Percentiles rank a stretch among this genome's conserved stretches.
These are phyloP conservation scores for Brettanomyces naardenensis DNA, from an alignment of 805 yeast genomes.

Conservation along the genomic window DNA sequence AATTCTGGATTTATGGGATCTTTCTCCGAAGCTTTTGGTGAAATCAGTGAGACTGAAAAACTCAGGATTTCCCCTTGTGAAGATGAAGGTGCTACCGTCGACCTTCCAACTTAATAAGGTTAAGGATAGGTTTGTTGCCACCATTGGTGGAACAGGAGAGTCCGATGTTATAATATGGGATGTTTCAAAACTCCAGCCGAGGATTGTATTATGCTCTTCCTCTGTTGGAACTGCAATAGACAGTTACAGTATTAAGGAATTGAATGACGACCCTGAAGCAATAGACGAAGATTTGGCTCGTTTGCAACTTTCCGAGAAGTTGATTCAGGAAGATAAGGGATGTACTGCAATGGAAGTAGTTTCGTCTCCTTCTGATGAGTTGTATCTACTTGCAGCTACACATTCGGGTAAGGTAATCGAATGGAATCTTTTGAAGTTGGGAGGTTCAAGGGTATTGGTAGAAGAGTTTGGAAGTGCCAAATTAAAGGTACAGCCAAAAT, in stretches of 20 bases:
- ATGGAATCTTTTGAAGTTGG: slow-evolving; percentile 31
- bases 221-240: slow-evolving; percentile 18
- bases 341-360: slow-evolving; percentile 16
- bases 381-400: slow-evolving; percentile 13
- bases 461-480: slow-evolving; percentile 7
- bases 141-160: slow-evolving; percentile 59
- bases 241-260: slow-evolving; percentile 18
- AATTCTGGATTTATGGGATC: slow-evolving; percentile 71
- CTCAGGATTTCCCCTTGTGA: slow-evolving; percentile 36
- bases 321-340: slow-evolving; percentile 15
- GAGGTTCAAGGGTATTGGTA: slow-evolving; percentile 26
- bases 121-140: slow-evolving; percentile 38
- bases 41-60: slow-evolving; percentile 53
- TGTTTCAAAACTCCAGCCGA: slow-evolving; percentile 52
- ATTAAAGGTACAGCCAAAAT: slow-evolving; percentile 7
- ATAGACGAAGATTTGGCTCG: slow-evolving; percentile 17
- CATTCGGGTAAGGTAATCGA: slow-evolving; percentile 19
- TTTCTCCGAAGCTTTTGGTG: slow-evolving; percentile 54
- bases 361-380: slow-evolving; percentile 5
- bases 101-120: slow-evolving; percentile 27
- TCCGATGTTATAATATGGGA: slow-evolving; percentile 70
- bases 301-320: slow-evolving; percentile 8
- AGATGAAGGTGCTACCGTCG: slow-evolving; percentile 37
- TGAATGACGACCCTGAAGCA: slow-evolving; percentile 14
- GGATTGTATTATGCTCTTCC: slow-evolving; percentile 21